Evolutionary conservation across 1,284 basidiomycete species (phyloP), one percentile per base, ranked within the genome.

Genomic region (Trichosporon ovoides): DNA sequence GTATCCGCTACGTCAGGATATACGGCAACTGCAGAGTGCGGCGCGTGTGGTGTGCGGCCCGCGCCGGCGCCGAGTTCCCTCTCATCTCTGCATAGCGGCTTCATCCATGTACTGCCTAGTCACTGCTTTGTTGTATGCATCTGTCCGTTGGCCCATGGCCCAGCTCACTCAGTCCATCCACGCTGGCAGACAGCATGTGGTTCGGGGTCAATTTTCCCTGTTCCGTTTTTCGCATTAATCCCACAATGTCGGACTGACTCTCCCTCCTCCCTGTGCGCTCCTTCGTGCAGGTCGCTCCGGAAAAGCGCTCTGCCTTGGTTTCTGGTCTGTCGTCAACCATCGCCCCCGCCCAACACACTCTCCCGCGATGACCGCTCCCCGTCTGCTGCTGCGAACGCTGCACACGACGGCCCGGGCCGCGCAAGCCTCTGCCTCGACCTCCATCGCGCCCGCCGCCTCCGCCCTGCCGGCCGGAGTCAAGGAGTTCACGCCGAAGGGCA

Each of bases 21-120:
- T 88, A 91, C 70, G 88, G 89, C 19, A 89, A 85, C 46, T 91
- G 89, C 75, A 82, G 89, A 28, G 73, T 92, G 60, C 79, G 87
- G 61, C 79, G 89, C 63, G 83, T 93, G 53, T 92, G 89, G 88
- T 79, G 72, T 85, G 83, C 0, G 83, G 84, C 86, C 87, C 49
- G 74, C 73, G 20, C 84, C 84, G 55, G 76, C 79, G 18, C 87
- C 88, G 40, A 85, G 50, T 43, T 71, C 49, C 2, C 38, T 3
- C 53, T 60, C 28, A 20, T 24, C 13, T 22, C 31, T 18, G n/a
- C 35, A n/a, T 33, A 9, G n/a, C 20, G 34, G n/a, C n/a, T 5
- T 35, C n/a, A 22, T 33, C 38, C 14, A 36, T 34, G 19, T 24
- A 34, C 22, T 38, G n/a, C n/a, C n/a, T n/a, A n/a, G n/a, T 59